Conservation (phyloP, 352 stramenopile species). For the Globisporangium radiosum region DNA sequence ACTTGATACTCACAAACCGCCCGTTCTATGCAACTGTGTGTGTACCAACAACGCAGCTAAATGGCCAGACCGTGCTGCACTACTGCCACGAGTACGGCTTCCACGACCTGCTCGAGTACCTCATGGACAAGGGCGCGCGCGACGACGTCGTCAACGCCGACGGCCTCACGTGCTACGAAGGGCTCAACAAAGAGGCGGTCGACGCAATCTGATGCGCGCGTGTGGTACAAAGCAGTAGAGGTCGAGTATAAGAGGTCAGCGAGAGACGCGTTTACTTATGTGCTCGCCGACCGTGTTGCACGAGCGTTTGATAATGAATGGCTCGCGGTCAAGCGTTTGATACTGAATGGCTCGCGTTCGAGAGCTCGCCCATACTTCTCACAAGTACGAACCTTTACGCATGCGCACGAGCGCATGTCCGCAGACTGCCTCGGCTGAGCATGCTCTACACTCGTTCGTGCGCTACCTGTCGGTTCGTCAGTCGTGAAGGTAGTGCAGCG, state of each 20-base stretch:
- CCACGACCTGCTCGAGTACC: slow-evolving; percentile 91
- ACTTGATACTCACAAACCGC: neutral
- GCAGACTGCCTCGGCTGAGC: too few relatives aligned
- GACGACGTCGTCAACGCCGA: slow-evolving; percentile 91
- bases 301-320: too few relatives aligned
- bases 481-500: slow-evolving; percentile 79
- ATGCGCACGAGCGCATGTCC: too few relatives aligned
- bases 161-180: slow-evolving; percentile 94
- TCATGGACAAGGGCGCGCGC: slow-evolving; percentile 92
- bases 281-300: too few relatives aligned
- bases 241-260: too few relatives aligned
- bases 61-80: slow-evolving; percentile 90
- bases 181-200: slow-evolving; percentile 81
- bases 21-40: neutral
- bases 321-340: too few relatives aligned
- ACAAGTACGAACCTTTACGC: too few relatives aligned
- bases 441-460: too few relatives aligned
- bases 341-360: too few relatives aligned
- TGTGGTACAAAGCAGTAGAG: too few relatives aligned
- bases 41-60: slow-evolving; percentile 35
- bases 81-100: slow-evolving; percentile 94
- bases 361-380: too few relatives aligned
- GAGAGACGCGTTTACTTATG: too few relatives aligned
- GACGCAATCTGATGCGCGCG: slow-evolving; percentile 41
- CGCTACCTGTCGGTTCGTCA: slow-evolving; percentile 17